Conservation (phyloP, 2,329 filamentous ascomycete genomes). For the Colletotrichum acutatum region DNA sequence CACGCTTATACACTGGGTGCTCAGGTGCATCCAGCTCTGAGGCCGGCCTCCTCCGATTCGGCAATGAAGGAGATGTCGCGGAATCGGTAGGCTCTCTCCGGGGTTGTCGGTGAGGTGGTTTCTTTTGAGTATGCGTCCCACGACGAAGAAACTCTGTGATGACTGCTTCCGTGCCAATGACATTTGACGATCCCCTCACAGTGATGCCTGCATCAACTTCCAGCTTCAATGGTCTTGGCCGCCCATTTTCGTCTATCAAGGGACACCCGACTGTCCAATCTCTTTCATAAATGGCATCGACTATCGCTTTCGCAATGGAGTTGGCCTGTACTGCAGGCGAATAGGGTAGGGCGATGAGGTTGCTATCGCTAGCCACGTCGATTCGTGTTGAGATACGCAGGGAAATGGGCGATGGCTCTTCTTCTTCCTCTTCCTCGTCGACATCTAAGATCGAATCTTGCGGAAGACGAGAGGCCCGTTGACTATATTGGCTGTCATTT, state of each 20-base stretch:
- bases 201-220: slow-evolving; percentile 58
- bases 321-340: slow-evolving; percentile 53
- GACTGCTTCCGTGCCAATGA: slow-evolving; percentile 50
- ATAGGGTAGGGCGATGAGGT: slow-evolving; percentile 56
- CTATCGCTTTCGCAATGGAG: slow-evolving; percentile 56
- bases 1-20: slow-evolving; percentile 38
- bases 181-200: slow-evolving; percentile 56
- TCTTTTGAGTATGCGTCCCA: slow-evolving; percentile 6
- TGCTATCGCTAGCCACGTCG: slow-evolving; percentile 58
- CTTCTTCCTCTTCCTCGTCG: slow-evolving; percentile 7
- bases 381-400: slow-evolving; percentile 61
- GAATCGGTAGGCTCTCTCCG: background rate
- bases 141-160: slow-evolving; percentile 43
- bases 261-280: slow-evolving; percentile 55
- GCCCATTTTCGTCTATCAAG: slow-evolving; percentile 58
- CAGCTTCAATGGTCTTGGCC: slow-evolving; percentile 53
- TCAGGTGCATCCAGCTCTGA: slow-evolving; percentile 37
- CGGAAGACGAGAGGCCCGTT: no score
- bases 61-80: background rate
- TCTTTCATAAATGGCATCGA: slow-evolving; percentile 51
- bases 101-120: background rate
- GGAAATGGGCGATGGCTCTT: slow-evolving; percentile 51
- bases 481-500: background rate
- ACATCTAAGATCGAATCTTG: background rate
- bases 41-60: slow-evolving; percentile 33